These are phyloP conservation scores for Sporodiniella umbellata DNA, from an alignment of 371 early-diverging fungal genomes.

Conservation along the genomic window DNA sequence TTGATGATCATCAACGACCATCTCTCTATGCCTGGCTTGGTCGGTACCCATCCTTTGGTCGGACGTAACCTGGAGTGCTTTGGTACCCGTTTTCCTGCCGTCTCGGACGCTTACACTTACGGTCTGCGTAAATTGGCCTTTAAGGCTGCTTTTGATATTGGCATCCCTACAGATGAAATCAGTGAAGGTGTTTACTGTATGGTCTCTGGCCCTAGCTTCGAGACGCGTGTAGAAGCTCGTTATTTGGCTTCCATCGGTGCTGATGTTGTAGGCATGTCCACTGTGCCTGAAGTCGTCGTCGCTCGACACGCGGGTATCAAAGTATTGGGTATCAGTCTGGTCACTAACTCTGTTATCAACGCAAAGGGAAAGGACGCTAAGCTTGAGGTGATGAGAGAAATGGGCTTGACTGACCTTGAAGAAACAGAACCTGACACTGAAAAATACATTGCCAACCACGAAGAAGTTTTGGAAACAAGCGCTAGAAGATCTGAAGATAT, in stretches of 20 bases:
- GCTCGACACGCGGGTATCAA: slow-evolving; percentile 91
- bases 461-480: slow-evolving; percentile 83
- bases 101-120: slow-evolving; percentile 87
- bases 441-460: slow-evolving; percentile 74
- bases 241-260: slow-evolving; percentile 72
- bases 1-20: slow-evolving; percentile 90
- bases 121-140: slow-evolving; percentile 71
- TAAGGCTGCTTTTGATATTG: slow-evolving; percentile 56
- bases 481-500: slow-evolving; percentile 70
- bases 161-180: slow-evolving; percentile 50
- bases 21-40: slow-evolving; percentile 77
- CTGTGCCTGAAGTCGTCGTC: slow-evolving; percentile 90
- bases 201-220: slow-evolving; percentile 90
- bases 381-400: slow-evolving; percentile 49
- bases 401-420: slow-evolving; percentile 38
- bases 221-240: slow-evolving; percentile 88
- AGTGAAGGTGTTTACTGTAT: slow-evolving; percentile 85
- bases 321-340: slow-evolving; percentile 81
- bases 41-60: slow-evolving; percentile 78
- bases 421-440: slow-evolving; percentile 47
- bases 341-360: slow-evolving; percentile 81
- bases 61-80: slow-evolving; percentile 84
- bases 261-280: slow-evolving; percentile 95
- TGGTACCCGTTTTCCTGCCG: slow-evolving; percentile 92
- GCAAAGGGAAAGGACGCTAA: slow-evolving; percentile 67